These are phyloP conservation scores for Trichoderma citrinoviride DNA, from an alignment of 2,329 filamentous ascomycete species.

Conservation along the genomic window DNA sequence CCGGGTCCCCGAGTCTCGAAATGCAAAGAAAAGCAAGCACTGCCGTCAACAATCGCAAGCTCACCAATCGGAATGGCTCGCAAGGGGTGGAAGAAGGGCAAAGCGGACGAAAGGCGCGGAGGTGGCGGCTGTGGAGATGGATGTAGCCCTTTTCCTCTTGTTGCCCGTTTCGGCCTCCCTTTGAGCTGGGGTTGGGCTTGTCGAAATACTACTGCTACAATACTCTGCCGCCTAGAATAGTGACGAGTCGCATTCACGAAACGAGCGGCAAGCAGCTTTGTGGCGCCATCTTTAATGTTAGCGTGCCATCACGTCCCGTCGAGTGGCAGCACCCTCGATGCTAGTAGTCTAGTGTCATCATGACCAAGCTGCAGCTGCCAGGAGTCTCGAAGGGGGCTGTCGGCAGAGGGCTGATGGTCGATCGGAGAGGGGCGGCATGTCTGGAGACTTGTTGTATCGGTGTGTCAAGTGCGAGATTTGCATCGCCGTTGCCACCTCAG, in stretches of 20 bases:
- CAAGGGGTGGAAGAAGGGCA: neutral
- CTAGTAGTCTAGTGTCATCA: neutral
- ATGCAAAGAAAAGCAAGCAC: neutral
- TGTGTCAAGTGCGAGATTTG: neutral
- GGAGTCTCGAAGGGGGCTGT: neutral
- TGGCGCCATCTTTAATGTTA: conserved; percentile 13
- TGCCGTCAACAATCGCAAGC: neutral
- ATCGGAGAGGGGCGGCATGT: neutral
- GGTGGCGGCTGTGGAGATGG: conserved; percentile 12
- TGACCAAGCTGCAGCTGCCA: neutral
- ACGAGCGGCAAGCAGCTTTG: conserved; percentile 1
- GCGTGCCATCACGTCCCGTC: conserved; percentile 1
- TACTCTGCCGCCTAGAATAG: conserved; percentile 3
- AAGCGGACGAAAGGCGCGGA: neutral
- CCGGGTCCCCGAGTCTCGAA: neutral
- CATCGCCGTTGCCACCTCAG: neutral
- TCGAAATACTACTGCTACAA: too few relatives aligned
- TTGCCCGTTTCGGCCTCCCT: neutral
- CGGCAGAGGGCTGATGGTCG: neutral
- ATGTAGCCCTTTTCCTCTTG: neutral
- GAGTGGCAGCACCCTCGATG: neutral
- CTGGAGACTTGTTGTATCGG: neutral
- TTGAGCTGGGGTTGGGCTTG: too few relatives aligned
- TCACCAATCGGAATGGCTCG: conserved; percentile 17
- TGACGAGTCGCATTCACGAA: conserved; percentile 15